Evolutionary conservation across 352 stramenopile genomes (phyloP), one percentile per base, ranked within the genome.

Genomic region (Phytophthora tentaculata): DNA sequence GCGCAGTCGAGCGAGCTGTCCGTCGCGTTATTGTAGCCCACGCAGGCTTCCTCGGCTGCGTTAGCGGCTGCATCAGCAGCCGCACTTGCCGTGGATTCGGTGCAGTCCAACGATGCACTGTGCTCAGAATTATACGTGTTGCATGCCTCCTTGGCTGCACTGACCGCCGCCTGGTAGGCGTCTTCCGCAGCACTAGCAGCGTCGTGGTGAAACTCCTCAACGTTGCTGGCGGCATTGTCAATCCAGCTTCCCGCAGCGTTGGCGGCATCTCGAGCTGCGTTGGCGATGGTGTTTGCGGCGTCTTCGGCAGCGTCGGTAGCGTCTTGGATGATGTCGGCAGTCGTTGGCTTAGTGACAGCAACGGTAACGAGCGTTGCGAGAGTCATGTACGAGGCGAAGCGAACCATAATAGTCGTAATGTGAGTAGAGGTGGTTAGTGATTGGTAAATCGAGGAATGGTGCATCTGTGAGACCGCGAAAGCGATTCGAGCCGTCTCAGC

Each of bases 141-240:
- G 35, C 60, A 66, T 22, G 61, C 67, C 17, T 74, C 55, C 43
- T 70, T 63, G 13, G 56, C 59, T 1, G 64, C 64, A 24, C 53
- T 67, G 50, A 56, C 69, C 2, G 56, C 69, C 20, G 48, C 52
- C 3, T 64, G 47, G 19, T 72, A 73, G 28, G 65, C 59, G 10
- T 64, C 48, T 64, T 69, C 59, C 3, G 56, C 69, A 19, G 69
- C 62, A 44, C 62, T 63, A 7, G 56, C 56, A 19, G 70, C 65
- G 20, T 71, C 66, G 6, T 61, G 32, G 24, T 73, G 64, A 45
- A 69, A 68, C 8, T 73, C 60, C n/a, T 71, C 58, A 20, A 60
- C 51, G 20, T 63, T 71, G 59, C 67, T 69, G 9, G 60, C 56
- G 5, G 70, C 70, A 32, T 71, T 70, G 28, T 61, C 70, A 32